Base-by-base conservation (phyloP, 148 eudicot species). In the Limonium bicolor region DNA sequence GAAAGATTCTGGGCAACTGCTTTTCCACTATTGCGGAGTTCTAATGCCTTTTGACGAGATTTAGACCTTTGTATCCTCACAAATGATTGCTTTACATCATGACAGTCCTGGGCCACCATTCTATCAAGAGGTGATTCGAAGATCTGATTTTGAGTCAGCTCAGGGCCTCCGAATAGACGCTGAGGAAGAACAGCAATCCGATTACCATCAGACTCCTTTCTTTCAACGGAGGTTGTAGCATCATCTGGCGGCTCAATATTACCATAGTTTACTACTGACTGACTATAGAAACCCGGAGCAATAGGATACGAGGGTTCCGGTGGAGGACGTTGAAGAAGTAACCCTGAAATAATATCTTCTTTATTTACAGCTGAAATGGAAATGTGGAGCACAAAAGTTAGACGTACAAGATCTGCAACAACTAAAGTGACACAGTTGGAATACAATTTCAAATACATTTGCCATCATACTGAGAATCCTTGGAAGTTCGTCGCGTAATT, bases 41-140 rank as follows among this genome's bases (percentile, higher is more conserved):
- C 71, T 42, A 81, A 48, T 49, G 94, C 99, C 65, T 69, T 85
- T 69, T 80, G 99, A 53, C 95, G 76, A 10, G 95, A 78, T 63
- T 59, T 88, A 45, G 96, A 88, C 55, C 88, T 73, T 48, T 78
- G 79, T 24, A 81, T 42, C 45, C 55, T 61, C 21, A 66, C 79
- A 13, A 76, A 55, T 27, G 88, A 80, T 61, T 52, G 70, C 55
- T 81, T 87, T 28, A 47, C 55, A 5, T 55, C 65, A 53, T 41
- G 37, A 46, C 21, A 62, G 40, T 49, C 56, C 54, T 59, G 38
- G 25, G 63, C 41, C 33, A 52, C 79, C 22, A 44, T 50, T 62
- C 55, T 69, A 31, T 59, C 71, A 31, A 59, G 74, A 55, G 88
- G 93, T 29, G 84, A 70, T 49, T 45, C 65, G 45, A 63, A 59